Evolutionary conservation across 768 basidiomycete species (phyloP).

Genomic region (Asterophora lycoperdoides): DNA sequence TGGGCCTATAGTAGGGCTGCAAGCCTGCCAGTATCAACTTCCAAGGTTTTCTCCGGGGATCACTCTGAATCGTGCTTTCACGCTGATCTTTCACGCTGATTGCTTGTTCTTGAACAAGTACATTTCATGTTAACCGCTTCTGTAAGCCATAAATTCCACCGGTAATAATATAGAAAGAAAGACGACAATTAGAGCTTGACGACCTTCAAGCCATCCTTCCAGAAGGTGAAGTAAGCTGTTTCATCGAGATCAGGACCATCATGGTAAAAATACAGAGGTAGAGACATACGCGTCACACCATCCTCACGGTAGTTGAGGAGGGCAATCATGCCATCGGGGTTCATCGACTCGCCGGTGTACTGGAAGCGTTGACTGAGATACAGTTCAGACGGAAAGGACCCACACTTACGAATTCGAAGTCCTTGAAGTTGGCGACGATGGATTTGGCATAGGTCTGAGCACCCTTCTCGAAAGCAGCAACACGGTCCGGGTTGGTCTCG

Average conservation of each 20-base stretch:
- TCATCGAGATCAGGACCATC: conserved; percentile 4
- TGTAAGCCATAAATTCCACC: neutral
- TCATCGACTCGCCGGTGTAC: conserved; percentile 73
- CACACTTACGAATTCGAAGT: conserved; percentile 82
- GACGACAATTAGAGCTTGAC: conserved; percentile 51
- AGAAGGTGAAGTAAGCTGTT: conserved; percentile 87
- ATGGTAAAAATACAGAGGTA: neutral
- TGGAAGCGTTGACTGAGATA: conserved; percentile 22
- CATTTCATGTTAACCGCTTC: neutral
- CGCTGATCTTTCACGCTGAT: too few species aligned
- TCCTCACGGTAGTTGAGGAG: conserved; percentile 93
- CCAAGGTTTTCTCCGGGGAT: neutral
- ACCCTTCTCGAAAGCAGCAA: conserved; percentile 76
- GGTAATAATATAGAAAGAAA: conserved; percentile 11
- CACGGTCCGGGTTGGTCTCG: conserved; percentile 51
- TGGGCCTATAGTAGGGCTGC: too few species aligned
- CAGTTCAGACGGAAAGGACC: neutral
- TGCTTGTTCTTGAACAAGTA: neutral
- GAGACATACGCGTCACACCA: conserved; percentile 70
- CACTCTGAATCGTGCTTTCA: too few species aligned
- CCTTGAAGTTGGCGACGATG: conserved; percentile 83
- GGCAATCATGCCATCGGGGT: conserved; percentile 90
- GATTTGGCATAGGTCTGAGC: conserved; percentile 83
- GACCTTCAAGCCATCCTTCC: conserved; percentile 91
- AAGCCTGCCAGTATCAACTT: neutral